Evolutionary conservation across 2,329 filamentous ascomycete genomes (phyloP), one percentile per base, ranked within the genome.

Genomic region (Rutstroemia sydowiana): DNA sequence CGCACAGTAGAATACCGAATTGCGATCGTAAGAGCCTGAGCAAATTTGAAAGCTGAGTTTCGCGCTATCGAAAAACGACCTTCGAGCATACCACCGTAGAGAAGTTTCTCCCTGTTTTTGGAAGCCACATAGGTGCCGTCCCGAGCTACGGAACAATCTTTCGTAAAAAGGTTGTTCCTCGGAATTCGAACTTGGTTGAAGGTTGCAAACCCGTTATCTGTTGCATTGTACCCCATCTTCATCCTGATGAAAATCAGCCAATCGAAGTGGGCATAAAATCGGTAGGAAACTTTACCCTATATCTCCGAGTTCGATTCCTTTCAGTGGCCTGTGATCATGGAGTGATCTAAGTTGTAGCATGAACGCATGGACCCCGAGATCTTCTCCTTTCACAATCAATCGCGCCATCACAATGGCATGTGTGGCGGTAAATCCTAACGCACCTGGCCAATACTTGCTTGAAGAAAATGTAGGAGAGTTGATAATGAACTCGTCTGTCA

Each of bases 101-200:
- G 59, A 3, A 66, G 59, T 51, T 66, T 62, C 41, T 69, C 66
- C 26, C 57, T 54, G 32, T 66, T 63, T 40, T 63, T 63, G 26
- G 49, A 14, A 16, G 56, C 42, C 9, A 57, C 54, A 47, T 69
- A 69, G 3, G 48, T 58, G 23, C 68, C 68, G 26, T 63, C 58
- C n/a, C 57, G 46, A n/a, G 57, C 52, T 9, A 70, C 61, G 30
- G 61, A 54, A 2, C 65, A 59, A 52, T 66, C 59, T 4, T 63
- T 52, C 14, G 55, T 58, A 13, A 70, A 55, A 59, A 69, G 65
- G 30, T 67, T 63, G 23, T 50, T 59, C 21, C 66, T 59, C 9
- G 68, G 68, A 36, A 69, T 62, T 16, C 64, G 57, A 21, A 69
- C 62, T 26, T 66, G 51, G 36, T 67, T 51, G 44, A 70, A 68